Conservation (phyloP, 371 early-diverging fungal species). For the Mortierella sp. region DNA sequence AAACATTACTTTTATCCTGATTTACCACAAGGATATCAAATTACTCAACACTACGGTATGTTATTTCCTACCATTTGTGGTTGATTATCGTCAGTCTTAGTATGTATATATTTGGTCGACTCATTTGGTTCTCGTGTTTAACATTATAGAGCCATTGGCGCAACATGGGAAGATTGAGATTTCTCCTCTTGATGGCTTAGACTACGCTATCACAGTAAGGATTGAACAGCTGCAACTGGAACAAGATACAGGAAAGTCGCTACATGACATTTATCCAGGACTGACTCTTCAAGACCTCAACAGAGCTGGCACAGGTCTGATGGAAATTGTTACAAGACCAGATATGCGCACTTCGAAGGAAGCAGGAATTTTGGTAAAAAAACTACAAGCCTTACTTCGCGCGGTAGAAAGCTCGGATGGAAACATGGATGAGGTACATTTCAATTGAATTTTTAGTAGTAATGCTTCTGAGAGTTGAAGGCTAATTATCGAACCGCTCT, state of each 20-base stretch:
- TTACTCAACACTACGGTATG: constrained; percentile 87
- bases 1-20: constrained; percentile 97
- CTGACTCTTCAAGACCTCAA: constrained; percentile 85
- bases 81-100: neutral
- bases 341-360: constrained; percentile 84
- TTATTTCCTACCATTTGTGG: neutral
- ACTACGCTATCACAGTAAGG: constrained; percentile 62
- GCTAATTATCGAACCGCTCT: neutral
- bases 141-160: constrained; percentile 73
- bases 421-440: constrained; percentile 86
- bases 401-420: constrained; percentile 80
- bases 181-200: constrained; percentile 67
- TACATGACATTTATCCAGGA: constrained; percentile 73
- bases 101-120: neutral
- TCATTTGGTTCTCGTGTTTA: neutral
- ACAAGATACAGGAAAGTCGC: constrained; percentile 93
- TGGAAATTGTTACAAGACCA: constrained; percentile 94
- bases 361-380: constrained; percentile 82
- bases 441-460: neutral
- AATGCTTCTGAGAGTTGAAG: no score
- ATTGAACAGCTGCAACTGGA: constrained; percentile 92
- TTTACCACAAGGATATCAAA: constrained; percentile 93
- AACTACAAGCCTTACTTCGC: constrained; percentile 80
- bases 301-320: constrained; percentile 86
- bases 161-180: constrained; percentile 69